Evolutionary conservation across 495 filamentous ascomycete genomes (phyloP).

Genomic region (Friedmanniomyces endolithicus): DNA sequence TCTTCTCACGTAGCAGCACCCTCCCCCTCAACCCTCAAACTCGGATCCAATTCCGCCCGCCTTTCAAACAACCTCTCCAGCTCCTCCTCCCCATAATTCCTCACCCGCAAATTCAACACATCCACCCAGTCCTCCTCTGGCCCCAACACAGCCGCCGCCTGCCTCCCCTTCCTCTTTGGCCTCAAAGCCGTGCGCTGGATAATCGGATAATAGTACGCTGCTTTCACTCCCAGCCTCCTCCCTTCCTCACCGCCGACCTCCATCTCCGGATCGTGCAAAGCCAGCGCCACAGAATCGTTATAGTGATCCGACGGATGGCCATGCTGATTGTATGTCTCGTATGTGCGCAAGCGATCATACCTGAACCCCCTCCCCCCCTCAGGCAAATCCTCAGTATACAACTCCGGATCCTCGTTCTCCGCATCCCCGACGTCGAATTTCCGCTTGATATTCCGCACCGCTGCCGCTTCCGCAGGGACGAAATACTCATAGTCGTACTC

Average conservation of each 20-base stretch:
- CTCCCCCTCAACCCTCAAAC: not conserved
- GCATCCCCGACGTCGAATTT: conserved; percentile 62
- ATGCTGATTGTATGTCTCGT: conserved; percentile 62
- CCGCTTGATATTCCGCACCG: conserved; percentile 50
- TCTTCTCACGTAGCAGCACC: too few relatives aligned
- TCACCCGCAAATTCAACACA: conserved; percentile 41
- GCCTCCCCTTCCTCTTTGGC: conserved; percentile 43
- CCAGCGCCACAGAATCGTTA: conserved; percentile 44
- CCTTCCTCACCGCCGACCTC: conserved; percentile 34
- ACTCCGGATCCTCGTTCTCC: conserved; percentile 49
- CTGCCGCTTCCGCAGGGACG: conserved; percentile 46
- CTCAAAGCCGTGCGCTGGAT: conserved; percentile 53
- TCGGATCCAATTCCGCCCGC: conserved; percentile 13
- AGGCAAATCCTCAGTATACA: conserved; percentile 44
- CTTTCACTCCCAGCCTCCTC: conserved; percentile 42
- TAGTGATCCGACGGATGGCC: conserved; percentile 44
- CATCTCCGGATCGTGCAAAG: conserved; percentile 52
- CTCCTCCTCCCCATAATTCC: conserved; percentile 43
- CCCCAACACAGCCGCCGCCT: conserved; percentile 35
- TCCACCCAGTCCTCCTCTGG: conserved; percentile 34
- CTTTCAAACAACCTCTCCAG: conserved; percentile 6
- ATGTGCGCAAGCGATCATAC: conserved; percentile 67
- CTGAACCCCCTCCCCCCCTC: conserved; percentile 44
- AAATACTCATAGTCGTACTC: conserved; percentile 72
- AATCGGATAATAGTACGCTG: conserved; percentile 84